Evolutionary conservation across 2,329 filamentous ascomycete genomes (phyloP).

Genomic region (Ascosphaera apis): DNA sequence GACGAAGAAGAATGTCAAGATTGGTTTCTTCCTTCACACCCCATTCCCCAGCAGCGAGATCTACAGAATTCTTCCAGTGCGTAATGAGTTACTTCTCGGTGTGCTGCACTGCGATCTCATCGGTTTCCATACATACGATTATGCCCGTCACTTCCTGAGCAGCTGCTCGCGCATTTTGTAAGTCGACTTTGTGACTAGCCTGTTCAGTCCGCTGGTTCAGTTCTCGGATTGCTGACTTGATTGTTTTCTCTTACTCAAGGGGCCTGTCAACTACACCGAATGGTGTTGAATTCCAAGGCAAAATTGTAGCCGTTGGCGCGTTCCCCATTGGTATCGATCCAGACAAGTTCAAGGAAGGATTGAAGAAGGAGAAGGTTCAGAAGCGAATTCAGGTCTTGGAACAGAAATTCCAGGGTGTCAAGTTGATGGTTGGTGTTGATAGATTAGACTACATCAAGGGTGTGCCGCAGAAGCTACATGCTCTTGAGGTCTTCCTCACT

Average conservation of each 20-base stretch:
- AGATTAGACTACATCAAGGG: slow-evolving; percentile 98
- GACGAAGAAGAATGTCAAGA: slow-evolving; percentile 75
- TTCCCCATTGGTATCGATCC: slow-evolving; percentile 97
- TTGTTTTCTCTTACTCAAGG: slow-evolving; percentile 9
- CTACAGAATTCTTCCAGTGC: slow-evolving; percentile 81
- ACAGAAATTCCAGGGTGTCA: slow-evolving; percentile 85
- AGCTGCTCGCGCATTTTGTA: slow-evolving; percentile 85
- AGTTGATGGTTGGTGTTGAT: slow-evolving; percentile 91
- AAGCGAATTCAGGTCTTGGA: slow-evolving; percentile 66
- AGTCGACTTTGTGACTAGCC: slow-evolving; percentile 16
- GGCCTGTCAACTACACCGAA: slow-evolving; percentile 55
- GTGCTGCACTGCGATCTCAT: slow-evolving; percentile 86
- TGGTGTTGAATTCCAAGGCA: slow-evolving; percentile 73
- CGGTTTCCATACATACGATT: slow-evolving; percentile 97
- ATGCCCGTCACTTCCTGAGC: slow-evolving; percentile 91
- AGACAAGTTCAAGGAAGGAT: slow-evolving; percentile 77
- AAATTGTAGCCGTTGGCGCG: slow-evolving; percentile 73
- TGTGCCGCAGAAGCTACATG: slow-evolving; percentile 90
- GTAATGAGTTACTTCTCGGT: slow-evolving; percentile 67
- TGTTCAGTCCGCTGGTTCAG: too few relatives aligned
- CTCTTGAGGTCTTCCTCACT: slow-evolving; percentile 85
- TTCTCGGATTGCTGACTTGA: too few relatives aligned
- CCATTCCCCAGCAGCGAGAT: slow-evolving; percentile 95
- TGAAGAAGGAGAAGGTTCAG: slow-evolving; percentile 66
- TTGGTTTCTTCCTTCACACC: slow-evolving; percentile 95